These are phyloP conservation scores for Pyrus hybrid DNA, from an alignment of 331 rosid species.

Conservation along the genomic window DNA sequence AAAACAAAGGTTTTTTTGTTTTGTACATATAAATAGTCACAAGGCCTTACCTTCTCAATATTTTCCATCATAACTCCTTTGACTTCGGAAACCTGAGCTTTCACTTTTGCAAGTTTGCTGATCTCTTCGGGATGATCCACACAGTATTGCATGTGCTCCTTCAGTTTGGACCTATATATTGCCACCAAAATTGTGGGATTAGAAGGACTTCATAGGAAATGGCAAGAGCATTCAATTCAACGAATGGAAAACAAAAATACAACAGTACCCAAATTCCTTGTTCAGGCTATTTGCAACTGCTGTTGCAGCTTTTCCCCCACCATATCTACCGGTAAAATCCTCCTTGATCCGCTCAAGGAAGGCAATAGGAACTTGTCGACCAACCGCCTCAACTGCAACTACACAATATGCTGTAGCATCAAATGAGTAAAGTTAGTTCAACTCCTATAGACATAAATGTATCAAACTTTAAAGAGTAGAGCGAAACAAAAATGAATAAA, in stretches of 20 bases:
- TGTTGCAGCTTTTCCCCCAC: constrained; percentile 81
- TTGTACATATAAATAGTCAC: background rate
- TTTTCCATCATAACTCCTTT: constrained; percentile 90
- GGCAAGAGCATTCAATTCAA: background rate
- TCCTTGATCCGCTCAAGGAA: constrained; percentile 89
- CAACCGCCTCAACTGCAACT: constrained; percentile 78
- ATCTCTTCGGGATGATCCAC: constrained; percentile 88
- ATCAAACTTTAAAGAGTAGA: background rate
- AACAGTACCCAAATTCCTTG: constrained; percentile 72
- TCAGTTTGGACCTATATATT: constrained; percentile 57
- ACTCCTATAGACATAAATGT: background rate
- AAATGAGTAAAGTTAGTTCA: constrained; percentile 30
- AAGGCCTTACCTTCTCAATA: constrained; percentile 56
- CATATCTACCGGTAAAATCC: constrained; percentile 70
- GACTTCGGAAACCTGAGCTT: constrained; percentile 91
- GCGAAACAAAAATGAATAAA: background rate
- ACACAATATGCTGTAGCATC: constrained; percentile 73
- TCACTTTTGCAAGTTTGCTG: constrained; percentile 78
- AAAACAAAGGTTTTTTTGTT: background rate
- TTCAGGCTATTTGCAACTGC: constrained; percentile 71
- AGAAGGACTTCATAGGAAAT: background rate
- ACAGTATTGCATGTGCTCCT: constrained; percentile 96
- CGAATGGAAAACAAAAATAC: background rate
- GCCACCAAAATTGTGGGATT: background rate
- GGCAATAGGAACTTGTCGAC: constrained; percentile 83